Conservation (phyloP, 768 basidiomycete species). For the Flagelloscypha sp. region DNA sequence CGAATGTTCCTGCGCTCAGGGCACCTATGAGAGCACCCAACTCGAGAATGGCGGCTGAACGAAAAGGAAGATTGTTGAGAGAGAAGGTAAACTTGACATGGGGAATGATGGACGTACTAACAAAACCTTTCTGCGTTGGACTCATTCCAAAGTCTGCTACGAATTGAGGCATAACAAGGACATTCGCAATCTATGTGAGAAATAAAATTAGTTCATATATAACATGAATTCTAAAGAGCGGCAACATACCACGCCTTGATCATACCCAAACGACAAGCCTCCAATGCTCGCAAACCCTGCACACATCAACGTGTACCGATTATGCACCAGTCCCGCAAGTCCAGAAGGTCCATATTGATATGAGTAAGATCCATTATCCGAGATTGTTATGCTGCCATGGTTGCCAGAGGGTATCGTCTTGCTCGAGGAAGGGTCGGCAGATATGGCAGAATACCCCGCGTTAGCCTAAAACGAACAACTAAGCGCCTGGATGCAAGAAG, state of each 20-base stretch:
- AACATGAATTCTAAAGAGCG: background rate
- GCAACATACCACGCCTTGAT: slow-evolving; percentile 59
- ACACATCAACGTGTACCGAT: slow-evolving; percentile 57
- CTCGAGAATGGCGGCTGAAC: slow-evolving; percentile 65
- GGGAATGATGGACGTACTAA: slow-evolving; percentile 55
- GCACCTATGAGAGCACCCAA: slow-evolving; percentile 76
- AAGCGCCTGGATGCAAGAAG: too few relatives aligned
- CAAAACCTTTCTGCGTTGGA: slow-evolving; percentile 64
- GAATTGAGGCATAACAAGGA: slow-evolving; percentile 78
- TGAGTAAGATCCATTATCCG: too few relatives aligned
- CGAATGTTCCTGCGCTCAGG: slow-evolving; percentile 54
- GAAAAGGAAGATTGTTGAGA: background rate
- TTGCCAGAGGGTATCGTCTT: too few relatives aligned
- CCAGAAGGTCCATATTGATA: slow-evolving; percentile 73
- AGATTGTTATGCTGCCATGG: too few relatives aligned
- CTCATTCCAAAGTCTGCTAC: slow-evolving; percentile 58
- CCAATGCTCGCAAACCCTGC: slow-evolving; percentile 72
- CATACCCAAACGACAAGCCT: slow-evolving; percentile 74
- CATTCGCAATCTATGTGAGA: slow-evolving; percentile 52
- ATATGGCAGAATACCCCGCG: too few relatives aligned
- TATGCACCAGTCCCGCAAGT: slow-evolving; percentile 52
- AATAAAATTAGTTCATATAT: background rate
- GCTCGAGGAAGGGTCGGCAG: too few relatives aligned
- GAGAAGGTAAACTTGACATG: background rate
- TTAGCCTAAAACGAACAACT: too few relatives aligned